phyloP scores from a whole-genome alignment of 768 basidiomycete genomes.

The Saitozyma sp. region DNA sequence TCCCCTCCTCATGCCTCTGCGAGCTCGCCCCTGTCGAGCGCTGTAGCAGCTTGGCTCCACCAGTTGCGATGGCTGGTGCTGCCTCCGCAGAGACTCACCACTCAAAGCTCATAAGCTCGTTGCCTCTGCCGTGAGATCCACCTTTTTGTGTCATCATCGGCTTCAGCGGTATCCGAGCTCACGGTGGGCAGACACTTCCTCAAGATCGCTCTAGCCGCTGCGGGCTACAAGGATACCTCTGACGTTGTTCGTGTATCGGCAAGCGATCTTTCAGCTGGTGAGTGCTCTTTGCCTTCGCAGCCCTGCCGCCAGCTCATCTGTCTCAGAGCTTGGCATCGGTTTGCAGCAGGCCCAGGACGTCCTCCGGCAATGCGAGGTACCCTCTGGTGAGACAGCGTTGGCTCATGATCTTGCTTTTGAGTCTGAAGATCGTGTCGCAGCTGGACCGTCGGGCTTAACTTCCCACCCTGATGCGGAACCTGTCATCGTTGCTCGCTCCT shows the following conservation, averaged over 20 bases:
- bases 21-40: no score
- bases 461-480: no score
- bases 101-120: no score
- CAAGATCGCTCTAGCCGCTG: slow-evolving; percentile 32
- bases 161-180: background rate
- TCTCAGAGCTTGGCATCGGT: slow-evolving; percentile 35
- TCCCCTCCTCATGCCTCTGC: no score
- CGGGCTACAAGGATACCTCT: slow-evolving; percentile 30
- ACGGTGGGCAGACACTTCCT: slow-evolving; percentile 26
- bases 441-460: background rate
- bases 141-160: background rate
- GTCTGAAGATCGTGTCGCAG: background rate
- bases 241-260: slow-evolving; percentile 25
- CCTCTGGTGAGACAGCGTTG: slow-evolving; percentile 19
- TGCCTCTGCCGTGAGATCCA: no score
- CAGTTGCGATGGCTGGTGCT: no score
- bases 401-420: background rate
- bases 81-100: no score
- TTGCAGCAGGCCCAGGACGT: slow-evolving; percentile 35
- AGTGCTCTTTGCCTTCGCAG: slow-evolving; percentile 1
- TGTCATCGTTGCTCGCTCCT: slow-evolving; percentile 1
- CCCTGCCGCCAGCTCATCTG: background rate
- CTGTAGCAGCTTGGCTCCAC: no score
- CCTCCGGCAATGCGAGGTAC: slow-evolving; percentile 22
- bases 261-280: slow-evolving; percentile 37